Evolutionary conservation across 176 grass and related monocot species (phyloP).

Genomic region (Saccharum officinarum): DNA sequence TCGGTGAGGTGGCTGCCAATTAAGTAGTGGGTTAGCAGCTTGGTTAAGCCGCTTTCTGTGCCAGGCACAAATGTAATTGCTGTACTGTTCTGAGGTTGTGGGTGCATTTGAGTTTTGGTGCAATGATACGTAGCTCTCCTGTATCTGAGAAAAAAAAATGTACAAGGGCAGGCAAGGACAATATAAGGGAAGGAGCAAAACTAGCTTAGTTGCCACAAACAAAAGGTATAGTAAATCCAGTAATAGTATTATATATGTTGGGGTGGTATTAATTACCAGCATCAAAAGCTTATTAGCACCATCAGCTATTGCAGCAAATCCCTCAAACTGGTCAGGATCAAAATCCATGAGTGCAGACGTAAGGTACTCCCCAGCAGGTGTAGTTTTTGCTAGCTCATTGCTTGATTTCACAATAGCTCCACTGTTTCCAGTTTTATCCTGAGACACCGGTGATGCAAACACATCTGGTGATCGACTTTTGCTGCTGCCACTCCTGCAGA

Average conservation of each 20-base stretch:
- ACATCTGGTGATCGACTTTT: constrained; percentile 47
- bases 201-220: not conserved
- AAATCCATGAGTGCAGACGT: constrained; percentile 92
- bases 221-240: constrained; percentile 8
- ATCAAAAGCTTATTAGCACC: constrained; percentile 99
- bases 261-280: constrained; percentile 63
- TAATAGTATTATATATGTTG: constrained; percentile 2
- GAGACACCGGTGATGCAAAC: constrained; percentile 30
- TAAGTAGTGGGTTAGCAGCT: not conserved
- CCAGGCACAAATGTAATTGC: not conserved
- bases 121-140: not conserved
- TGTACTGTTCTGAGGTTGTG: not conserved
- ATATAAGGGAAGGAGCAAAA: constrained; percentile 14
- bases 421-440: constrained; percentile 70
- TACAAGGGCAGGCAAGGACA: not conserved
- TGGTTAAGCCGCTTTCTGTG: not conserved
- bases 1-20: not conserved
- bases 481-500: constrained; percentile 52
- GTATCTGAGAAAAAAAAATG: not conserved
- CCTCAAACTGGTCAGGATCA: constrained; percentile 92
- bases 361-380: constrained; percentile 96
- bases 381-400: constrained; percentile 84
- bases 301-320: constrained; percentile 94
- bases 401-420: constrained; percentile 89
- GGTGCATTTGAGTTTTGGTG: not conserved